phyloP scores from a whole-genome alignment of 2,329 filamentous ascomycete genomes.

The Botrytis paeoniae region DNA sequence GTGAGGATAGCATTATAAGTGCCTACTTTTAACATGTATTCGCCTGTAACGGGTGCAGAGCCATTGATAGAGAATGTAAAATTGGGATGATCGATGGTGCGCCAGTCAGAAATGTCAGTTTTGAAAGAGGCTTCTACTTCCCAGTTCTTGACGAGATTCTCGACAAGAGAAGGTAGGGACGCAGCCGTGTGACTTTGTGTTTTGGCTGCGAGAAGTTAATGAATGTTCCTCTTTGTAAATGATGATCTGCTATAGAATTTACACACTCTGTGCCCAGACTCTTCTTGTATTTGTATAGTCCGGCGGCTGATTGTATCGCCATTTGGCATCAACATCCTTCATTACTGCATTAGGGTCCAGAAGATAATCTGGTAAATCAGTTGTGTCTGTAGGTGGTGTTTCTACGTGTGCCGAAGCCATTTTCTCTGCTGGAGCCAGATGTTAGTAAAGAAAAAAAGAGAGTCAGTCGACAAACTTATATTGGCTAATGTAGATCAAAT shows the following conservation, averaged over 20 bases:
- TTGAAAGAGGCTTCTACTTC: conserved; percentile 71
- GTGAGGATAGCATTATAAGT: conserved; percentile 68
- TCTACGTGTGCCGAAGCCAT: conserved; percentile 12
- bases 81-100: conserved; percentile 57
- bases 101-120: conserved; percentile 58
- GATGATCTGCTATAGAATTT: neutral
- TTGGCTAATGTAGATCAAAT: neutral
- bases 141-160: conserved; percentile 73
- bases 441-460: neutral
- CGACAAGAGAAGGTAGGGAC: conserved; percentile 58
- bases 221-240: neutral
- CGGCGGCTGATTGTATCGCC: conserved; percentile 59
- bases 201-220: conserved; percentile 47
- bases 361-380: conserved; percentile 53
- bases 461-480: neutral
- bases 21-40: conserved; percentile 64
- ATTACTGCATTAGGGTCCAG: conserved; percentile 57
- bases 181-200: conserved; percentile 52
- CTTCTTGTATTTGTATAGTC: conserved; percentile 63
- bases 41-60: conserved; percentile 51
- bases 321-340: conserved; percentile 50
- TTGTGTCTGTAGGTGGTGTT: conserved; percentile 18
- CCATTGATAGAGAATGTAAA: conserved; percentile 66
- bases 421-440: neutral
- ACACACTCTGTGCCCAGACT: conserved; percentile 56